A percentile compares a stretch with the other conserved stretches of the same genome.
Conservation (phyloP, 164 flowering plant species). For the Umbellularia californica region DNA sequence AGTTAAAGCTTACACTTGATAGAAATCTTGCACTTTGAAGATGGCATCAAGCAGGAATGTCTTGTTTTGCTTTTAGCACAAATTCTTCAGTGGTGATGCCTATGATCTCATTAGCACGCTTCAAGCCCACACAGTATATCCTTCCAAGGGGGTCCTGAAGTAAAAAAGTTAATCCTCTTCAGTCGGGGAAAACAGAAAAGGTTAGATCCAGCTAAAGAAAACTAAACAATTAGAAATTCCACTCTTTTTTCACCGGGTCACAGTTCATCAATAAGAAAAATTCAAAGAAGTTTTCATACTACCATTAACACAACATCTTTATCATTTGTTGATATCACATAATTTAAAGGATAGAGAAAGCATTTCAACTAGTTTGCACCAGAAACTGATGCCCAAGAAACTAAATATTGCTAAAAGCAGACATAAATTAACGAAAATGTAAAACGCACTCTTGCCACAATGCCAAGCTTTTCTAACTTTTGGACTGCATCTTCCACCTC, state of each 20-base stretch:
- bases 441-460: conserved; percentile 74
- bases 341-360: neutral
- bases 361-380: neutral
- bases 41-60: conserved; percentile 18
- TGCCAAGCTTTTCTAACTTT: conserved; percentile 86
- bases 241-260: neutral
- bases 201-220: neutral
- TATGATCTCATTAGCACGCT: conserved; percentile 91
- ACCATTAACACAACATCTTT: neutral
- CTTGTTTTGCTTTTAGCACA: conserved; percentile 70
- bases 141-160: conserved; percentile 77
- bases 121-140: conserved; percentile 62
- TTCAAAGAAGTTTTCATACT: neutral
- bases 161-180: neutral
- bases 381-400: neutral
- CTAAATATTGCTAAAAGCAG: neutral
- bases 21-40: neutral
- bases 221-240: neutral
- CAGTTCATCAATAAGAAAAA: neutral
- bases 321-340: neutral
- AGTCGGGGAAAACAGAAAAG: neutral
- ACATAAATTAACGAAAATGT: neutral
- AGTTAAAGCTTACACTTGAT: neutral
- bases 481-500: conserved; percentile 91
- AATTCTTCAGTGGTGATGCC: conserved; percentile 94